Evolutionary conservation across 305 asterid species (phyloP).

Genomic region (Caryopteris hybrid): DNA sequence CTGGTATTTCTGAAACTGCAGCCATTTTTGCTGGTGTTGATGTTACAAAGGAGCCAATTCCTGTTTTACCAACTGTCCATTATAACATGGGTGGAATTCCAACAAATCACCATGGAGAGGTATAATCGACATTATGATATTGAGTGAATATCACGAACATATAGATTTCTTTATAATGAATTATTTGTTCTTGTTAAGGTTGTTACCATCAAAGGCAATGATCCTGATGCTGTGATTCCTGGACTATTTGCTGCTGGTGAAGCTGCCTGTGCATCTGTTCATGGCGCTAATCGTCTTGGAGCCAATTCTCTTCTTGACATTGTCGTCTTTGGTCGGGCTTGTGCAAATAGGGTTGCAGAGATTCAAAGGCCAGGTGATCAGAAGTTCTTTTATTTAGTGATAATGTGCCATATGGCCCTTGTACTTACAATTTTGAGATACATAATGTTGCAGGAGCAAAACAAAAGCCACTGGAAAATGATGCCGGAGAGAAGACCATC

Average conservation of each 20-base stretch:
- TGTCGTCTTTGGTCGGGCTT: conserved; percentile 98
- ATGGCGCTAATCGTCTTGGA: conserved; percentile 99
- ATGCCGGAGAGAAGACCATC: conserved; percentile 87
- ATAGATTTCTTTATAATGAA: conserved; percentile 3
- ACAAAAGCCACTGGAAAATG: conserved; percentile 75
- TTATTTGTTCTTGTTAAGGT: conserved; percentile 47
- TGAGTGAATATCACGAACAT: conserved; percentile 1
- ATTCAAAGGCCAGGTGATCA: conserved; percentile 69
- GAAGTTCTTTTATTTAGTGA: not conserved
- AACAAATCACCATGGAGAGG: conserved; percentile 97
- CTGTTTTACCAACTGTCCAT: conserved; percentile 97
- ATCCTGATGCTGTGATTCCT: conserved; percentile 77
- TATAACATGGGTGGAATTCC: conserved; percentile 99
- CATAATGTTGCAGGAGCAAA: conserved; percentile 55
- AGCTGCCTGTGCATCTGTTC: conserved; percentile 99
- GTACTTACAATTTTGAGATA: conserved; percentile 14
- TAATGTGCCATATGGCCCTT: not conserved
- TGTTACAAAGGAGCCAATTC: conserved; percentile 98
- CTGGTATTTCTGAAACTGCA: conserved; percentile 98
- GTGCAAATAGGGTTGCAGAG: conserved; percentile 98
- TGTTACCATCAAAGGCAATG: conserved; percentile 66
- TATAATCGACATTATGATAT: conserved; percentile 23
- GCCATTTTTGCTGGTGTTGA: conserved; percentile 99
- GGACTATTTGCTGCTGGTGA: conserved; percentile 99
- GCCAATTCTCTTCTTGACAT: conserved; percentile 99